A percentile compares a stretch with the other conserved stretches of the same genome.
Evolutionary conservation across 2,329 filamentous ascomycete species (phyloP).

Genomic region (Hypoxylon sp.): DNA sequence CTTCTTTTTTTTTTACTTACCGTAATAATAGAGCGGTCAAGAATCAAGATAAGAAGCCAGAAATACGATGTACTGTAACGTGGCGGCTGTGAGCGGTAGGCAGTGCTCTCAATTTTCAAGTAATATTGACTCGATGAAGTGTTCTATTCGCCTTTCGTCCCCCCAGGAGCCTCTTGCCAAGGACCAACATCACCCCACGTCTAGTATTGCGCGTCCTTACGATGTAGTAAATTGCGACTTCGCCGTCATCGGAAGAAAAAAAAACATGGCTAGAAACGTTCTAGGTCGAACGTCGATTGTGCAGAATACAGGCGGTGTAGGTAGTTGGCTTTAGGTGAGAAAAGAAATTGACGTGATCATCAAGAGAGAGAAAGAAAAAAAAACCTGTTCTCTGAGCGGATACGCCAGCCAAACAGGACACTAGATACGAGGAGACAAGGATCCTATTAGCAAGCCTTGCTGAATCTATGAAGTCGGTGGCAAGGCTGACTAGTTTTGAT

Average conservation of each 20-base stretch:
- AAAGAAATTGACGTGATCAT: constrained; percentile 22
- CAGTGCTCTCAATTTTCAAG: constrained; percentile 24
- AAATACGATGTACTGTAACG: constrained; percentile 26
- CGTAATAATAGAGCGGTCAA: constrained; percentile 26
- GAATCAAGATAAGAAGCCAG: constrained; percentile 8
- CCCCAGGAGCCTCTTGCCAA: constrained; percentile 24
- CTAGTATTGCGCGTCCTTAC: constrained; percentile 36
- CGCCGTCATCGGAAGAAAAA: constrained; percentile 9
- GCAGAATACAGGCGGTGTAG: constrained; percentile 40
- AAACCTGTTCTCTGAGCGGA: constrained; percentile 20
- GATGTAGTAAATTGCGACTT: constrained; percentile 32
- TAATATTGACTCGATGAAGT: constrained; percentile 18
- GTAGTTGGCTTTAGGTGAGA: constrained; percentile 18
- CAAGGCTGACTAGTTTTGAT: constrained; percentile 28
- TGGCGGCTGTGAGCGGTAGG: constrained; percentile 20
- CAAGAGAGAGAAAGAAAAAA: constrained; percentile 27
- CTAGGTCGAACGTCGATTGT: constrained; percentile 4
- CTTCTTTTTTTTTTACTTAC: background rate
- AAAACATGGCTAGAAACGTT: constrained; percentile 10
- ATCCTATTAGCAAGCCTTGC: constrained; percentile 34
- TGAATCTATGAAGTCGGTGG: constrained; percentile 32
- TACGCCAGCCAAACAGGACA: constrained; percentile 21
- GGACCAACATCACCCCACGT: constrained; percentile 28
- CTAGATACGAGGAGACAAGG: constrained; percentile 28
- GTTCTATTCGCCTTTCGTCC: constrained; percentile 27